Evolutionary conservation across 257 asterid genomes (phyloP).

Genomic region (Coffea canephora): DNA sequence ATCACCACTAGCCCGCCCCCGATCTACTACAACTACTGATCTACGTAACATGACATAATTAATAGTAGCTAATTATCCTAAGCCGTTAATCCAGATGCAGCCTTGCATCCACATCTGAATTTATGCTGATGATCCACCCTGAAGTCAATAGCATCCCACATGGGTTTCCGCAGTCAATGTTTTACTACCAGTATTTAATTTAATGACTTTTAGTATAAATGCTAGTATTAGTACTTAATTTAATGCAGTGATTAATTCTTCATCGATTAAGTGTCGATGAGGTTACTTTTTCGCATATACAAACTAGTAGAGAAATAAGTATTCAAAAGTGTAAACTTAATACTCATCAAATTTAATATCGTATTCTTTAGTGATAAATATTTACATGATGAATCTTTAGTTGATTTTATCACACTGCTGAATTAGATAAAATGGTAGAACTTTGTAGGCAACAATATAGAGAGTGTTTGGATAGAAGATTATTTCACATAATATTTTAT

Average conservation of each 20-base stretch:
- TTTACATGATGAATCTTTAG: no score
- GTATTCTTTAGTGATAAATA: no score
- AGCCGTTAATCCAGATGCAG: not conserved
- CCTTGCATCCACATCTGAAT: not conserved
- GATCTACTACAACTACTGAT: not conserved
- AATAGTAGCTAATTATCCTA: not conserved
- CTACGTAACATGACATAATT: not conserved
- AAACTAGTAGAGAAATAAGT: no score
- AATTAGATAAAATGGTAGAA: no score
- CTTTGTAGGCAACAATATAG: no score
- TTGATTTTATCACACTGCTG: no score
- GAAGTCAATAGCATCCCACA: conserved; percentile 5
- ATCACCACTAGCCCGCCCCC: not conserved
- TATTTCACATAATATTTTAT: no score
- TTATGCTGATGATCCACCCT: not conserved
- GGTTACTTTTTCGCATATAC: no score
- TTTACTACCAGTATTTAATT: not conserved
- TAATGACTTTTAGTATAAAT: not conserved
- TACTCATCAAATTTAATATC: no score
- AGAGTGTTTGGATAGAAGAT: no score
- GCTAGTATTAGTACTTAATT: conserved; percentile 2
- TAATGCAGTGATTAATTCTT: conserved; percentile 29
- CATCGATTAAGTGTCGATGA: not conserved
- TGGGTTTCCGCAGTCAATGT: conserved; percentile 1
- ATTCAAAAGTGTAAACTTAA: no score